phyloP scores from a whole-genome alignment of 495 filamentous ascomycete species.

The Wilcoxina mikolae region DNA sequence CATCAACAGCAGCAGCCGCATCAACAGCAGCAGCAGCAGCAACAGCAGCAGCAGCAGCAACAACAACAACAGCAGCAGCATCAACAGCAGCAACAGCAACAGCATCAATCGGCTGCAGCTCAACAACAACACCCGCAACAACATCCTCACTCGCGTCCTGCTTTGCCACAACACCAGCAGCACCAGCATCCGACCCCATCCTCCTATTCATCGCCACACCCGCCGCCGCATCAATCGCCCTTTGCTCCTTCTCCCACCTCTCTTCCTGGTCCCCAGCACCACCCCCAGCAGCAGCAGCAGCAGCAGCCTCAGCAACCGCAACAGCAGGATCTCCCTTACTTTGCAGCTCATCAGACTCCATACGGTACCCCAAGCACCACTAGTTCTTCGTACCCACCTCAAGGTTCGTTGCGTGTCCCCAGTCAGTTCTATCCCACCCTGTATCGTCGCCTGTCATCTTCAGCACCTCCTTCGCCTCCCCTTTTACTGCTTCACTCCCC shows the following conservation, averaged over 20 bases:
- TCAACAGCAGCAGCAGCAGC: constrained; percentile 32
- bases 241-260: constrained; percentile 23
- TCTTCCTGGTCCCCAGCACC: constrained; percentile 37
- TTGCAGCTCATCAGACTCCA: constrained; percentile 48
- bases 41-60: constrained; percentile 33
- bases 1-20: constrained; percentile 45
- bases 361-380: constrained; percentile 56
- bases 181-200: constrained; percentile 44
- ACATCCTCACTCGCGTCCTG: constrained; percentile 17
- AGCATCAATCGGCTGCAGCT: constrained; percentile 38
- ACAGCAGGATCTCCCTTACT: constrained; percentile 54
- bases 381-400: constrained; percentile 56
- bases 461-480: neutral
- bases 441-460: constrained; percentile 9
- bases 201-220: constrained; percentile 25
- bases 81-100: constrained; percentile 41
- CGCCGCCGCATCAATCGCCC: constrained; percentile 25
- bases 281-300: constrained; percentile 30
- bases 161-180: constrained; percentile 36
- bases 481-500: neutral
- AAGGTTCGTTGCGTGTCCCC: constrained; percentile 45
- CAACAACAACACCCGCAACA: constrained; percentile 31
- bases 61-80: constrained; percentile 46
- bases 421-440: constrained; percentile 5
- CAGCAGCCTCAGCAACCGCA: constrained; percentile 36